Percentiles rank a stretch among this genome's conserved stretches.
These are phyloP conservation scores for Raffaelea ambrosiae DNA, from an alignment of 2,329 filamentous ascomycete species.

Conservation along the genomic window DNA sequence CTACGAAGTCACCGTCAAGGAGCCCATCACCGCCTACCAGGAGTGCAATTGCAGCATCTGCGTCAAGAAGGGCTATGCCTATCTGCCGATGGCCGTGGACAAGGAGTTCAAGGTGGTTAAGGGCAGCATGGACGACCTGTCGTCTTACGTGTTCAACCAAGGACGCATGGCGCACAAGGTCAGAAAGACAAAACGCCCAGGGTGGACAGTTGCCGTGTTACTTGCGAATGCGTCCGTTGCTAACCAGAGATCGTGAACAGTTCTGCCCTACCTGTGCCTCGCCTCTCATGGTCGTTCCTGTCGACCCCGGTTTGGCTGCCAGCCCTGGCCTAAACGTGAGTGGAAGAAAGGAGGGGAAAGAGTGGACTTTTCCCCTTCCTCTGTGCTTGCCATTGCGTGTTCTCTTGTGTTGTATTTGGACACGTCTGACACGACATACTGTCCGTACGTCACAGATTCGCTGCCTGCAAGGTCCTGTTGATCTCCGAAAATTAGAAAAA, in stretches of 20 bases:
- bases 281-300: conserved; percentile 24
- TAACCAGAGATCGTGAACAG: conserved; percentile 19
- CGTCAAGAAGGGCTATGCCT: conserved; percentile 34
- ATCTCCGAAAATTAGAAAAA: conserved; percentile 27
- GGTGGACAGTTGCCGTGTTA: too few species aligned
- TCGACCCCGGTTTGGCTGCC: conserved; percentile 15
- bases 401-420: too few species aligned
- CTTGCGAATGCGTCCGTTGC: neutral
- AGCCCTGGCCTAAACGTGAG: conserved; percentile 28
- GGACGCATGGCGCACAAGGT: conserved; percentile 37
- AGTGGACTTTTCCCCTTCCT: too few species aligned
- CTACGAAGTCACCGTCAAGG: conserved; percentile 43
- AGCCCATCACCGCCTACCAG: conserved; percentile 41
- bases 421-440: too few species aligned
- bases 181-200: too few species aligned
- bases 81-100: conserved; percentile 20
- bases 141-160: conserved; percentile 32
- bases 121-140: conserved; percentile 31
- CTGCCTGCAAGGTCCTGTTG: conserved; percentile 31
- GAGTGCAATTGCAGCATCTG: conserved; percentile 65
- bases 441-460: too few species aligned
- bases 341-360: neutral
- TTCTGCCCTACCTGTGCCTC: conserved; percentile 45
- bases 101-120: conserved; percentile 35
- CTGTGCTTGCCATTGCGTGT: neutral